Evolutionary conservation across 1,284 basidiomycete species (phyloP).

Genomic region (Ceratobasidium sp.): DNA sequence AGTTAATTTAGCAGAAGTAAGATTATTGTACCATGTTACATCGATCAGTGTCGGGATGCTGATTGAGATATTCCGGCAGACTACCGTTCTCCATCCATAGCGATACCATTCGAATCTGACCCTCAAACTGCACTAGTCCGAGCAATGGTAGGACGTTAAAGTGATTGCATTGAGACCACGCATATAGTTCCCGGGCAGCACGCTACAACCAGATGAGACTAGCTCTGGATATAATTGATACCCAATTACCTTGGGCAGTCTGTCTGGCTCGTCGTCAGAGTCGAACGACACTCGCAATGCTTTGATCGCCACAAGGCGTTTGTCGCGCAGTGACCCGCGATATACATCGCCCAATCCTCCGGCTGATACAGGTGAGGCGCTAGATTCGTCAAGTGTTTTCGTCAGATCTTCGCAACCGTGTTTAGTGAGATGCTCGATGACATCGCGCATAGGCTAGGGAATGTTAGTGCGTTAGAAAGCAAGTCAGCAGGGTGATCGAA

Average conservation of each 20-base stretch:
- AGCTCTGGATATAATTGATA: no score
- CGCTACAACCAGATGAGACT: not conserved
- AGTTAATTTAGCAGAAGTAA: no score
- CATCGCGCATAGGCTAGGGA: not conserved
- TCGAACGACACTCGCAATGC: not conserved
- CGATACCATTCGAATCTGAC: no score
- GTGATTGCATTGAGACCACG: slow-evolving; percentile 8
- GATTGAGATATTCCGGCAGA: not conserved
- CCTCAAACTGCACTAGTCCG: no score
- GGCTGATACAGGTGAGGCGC: not conserved
- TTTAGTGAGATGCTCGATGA: not conserved
- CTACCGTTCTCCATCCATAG: not conserved
- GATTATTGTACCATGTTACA: not conserved
- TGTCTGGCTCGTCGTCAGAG: not conserved
- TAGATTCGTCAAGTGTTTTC: not conserved
- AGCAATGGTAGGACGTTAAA: no score
- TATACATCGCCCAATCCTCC: slow-evolving; percentile 29
- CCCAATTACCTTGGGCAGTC: no score
- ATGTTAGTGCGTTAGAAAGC: not conserved
- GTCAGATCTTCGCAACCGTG: slow-evolving; percentile 21
- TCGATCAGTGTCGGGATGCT: not conserved
- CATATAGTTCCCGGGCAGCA: slow-evolving; percentile 8
- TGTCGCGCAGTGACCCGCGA: not conserved
- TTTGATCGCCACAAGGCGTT: slow-evolving; percentile 3
- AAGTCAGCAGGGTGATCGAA: not conserved